These are phyloP conservation scores for Singerocomus inundabilis DNA, from an alignment of 1,284 basidiomycete species.

Conservation along the genomic window DNA sequence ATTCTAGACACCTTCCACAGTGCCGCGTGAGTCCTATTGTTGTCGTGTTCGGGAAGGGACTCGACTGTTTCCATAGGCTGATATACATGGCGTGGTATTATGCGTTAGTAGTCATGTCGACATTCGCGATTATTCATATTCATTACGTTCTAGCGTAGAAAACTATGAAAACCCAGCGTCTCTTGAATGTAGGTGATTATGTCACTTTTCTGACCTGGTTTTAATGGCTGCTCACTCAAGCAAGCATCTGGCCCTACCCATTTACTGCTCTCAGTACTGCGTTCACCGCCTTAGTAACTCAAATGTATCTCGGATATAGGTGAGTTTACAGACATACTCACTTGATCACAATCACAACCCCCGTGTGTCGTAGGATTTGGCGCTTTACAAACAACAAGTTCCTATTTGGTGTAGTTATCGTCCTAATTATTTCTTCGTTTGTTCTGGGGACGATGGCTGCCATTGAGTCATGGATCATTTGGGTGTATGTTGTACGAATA, in stretches of 20 bases:
- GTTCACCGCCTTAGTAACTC: constrained; percentile 43
- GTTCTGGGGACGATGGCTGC: constrained; percentile 39
- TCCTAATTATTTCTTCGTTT: constrained; percentile 36
- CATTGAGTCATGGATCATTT: constrained; percentile 38
- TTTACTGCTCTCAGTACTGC: constrained; percentile 46
- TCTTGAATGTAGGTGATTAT: constrained; percentile 11
- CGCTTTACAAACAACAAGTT: constrained; percentile 36
- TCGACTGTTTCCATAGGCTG: constrained; percentile 3
- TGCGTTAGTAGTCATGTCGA: too few relatives aligned
- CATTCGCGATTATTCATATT: too few relatives aligned
- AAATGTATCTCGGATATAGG: too few relatives aligned
- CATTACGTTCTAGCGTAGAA: too few relatives aligned
- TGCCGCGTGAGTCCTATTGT: constrained; percentile 17
- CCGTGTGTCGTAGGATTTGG: constrained; percentile 27
- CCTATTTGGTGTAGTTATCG: constrained; percentile 34
- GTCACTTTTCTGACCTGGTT: neutral
- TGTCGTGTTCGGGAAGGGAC: neutral
- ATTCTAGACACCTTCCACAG: constrained; percentile 46
- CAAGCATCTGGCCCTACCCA: constrained; percentile 45
- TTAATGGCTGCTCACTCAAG: neutral
- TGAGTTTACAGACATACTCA: too few relatives aligned
- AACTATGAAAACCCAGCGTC: constrained; percentile 14
- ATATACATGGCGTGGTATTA: constrained; percentile 23
- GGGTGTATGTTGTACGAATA: constrained; percentile 34
- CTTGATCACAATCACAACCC: too few relatives aligned